Evolutionary conservation across 257 asterid species (phyloP).

Genomic region (Solanum pimpinellifolium): DNA sequence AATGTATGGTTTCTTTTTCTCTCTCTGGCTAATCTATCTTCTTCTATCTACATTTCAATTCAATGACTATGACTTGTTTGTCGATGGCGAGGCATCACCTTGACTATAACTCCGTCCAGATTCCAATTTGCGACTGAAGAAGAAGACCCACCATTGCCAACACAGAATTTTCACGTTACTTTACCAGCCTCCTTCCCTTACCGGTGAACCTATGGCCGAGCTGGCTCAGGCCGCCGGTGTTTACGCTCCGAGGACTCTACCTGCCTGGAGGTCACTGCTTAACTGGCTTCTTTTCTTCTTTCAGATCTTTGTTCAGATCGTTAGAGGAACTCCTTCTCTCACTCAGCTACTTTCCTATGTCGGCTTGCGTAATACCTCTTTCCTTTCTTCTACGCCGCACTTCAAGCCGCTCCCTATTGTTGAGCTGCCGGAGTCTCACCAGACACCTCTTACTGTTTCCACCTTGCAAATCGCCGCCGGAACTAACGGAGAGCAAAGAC

Average conservation of each 20-base stretch:
- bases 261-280: conserved; percentile 73
- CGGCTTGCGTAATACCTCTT: conserved; percentile 45
- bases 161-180: not conserved
- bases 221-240: conserved; percentile 58
- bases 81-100: conserved; percentile 11
- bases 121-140: not conserved
- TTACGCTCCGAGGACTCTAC: conserved; percentile 72
- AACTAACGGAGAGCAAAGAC: conserved; percentile 4
- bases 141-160: not conserved
- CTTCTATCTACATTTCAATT: not conserved
- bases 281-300: conserved; percentile 83
- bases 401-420: conserved; percentile 69
- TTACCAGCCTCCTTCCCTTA: not conserved
- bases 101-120: conserved; percentile 14
- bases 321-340: conserved; percentile 74
- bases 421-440: conserved; percentile 44
- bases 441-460: conserved; percentile 4
- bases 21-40: not conserved
- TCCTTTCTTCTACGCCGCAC: conserved; percentile 31
- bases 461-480: not conserved
- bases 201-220: conserved; percentile 50
- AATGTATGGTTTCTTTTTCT: not conserved
- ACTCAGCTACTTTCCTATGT: conserved; percentile 54
- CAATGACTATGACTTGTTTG: not conserved
- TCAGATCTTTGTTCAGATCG: conserved; percentile 92